Evolutionary conservation across 257 asterid species (phyloP).

Genomic region (Primulina eburnea): DNA sequence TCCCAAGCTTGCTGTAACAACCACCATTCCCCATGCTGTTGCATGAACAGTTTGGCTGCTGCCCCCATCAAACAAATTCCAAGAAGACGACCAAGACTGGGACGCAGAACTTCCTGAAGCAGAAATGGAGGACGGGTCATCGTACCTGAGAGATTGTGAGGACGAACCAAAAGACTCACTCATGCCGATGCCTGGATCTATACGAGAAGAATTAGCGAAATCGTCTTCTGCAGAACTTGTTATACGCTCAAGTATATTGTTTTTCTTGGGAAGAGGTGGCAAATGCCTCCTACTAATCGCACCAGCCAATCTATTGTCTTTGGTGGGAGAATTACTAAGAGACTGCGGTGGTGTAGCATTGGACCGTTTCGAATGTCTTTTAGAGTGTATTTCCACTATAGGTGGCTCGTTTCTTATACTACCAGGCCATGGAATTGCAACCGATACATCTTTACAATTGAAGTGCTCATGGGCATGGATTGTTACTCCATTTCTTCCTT

Average conservation of each 20-base stretch:
- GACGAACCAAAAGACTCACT: constrained; percentile 46
- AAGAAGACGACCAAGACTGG: constrained; percentile 44
- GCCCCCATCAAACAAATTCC: constrained; percentile 33
- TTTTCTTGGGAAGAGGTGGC: constrained; percentile 73
- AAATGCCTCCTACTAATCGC: constrained; percentile 42
- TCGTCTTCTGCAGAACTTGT: constrained; percentile 49
- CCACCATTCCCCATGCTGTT: constrained; percentile 94
- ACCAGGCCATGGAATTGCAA: constrained; percentile 82
- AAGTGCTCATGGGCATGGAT: constrained; percentile 67
- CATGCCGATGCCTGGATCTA: constrained; percentile 60
- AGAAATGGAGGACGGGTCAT: constrained; percentile 52
- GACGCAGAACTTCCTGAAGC: constrained; percentile 39
- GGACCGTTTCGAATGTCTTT: constrained; percentile 60
- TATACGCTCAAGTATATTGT: constrained; percentile 27
- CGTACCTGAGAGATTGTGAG: constrained; percentile 33
- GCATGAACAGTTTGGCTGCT: constrained; percentile 55
- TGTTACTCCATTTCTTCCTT: constrained; percentile 34
- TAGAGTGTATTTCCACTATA: constrained; percentile 60
- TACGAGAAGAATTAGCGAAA: constrained; percentile 32
- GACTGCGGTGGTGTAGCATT: constrained; percentile 28
- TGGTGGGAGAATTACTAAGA: constrained; percentile 31
- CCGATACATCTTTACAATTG: constrained; percentile 72
- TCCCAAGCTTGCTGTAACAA: constrained; percentile 71
- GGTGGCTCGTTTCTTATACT: constrained; percentile 57
- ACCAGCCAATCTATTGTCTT: constrained; percentile 28